A percentile compares a stretch with the other conserved stretches of the same genome.
Conservation (phyloP, 257 asterid genomes). For the Linaria vulgaris region DNA sequence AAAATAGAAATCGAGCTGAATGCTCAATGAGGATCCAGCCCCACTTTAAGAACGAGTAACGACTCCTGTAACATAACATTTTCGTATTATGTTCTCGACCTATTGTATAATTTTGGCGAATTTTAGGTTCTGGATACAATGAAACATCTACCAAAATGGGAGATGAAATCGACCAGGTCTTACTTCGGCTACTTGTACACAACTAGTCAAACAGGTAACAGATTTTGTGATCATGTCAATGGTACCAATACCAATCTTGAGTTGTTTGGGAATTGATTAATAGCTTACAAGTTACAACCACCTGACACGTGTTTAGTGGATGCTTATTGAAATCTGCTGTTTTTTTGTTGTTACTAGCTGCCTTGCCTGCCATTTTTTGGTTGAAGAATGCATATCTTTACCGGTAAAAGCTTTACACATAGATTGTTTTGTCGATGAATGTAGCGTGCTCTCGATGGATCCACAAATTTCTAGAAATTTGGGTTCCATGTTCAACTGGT, state of each 20-base stretch:
- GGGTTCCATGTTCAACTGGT: too few species aligned
- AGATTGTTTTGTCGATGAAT: too few species aligned
- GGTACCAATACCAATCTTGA: not conserved
- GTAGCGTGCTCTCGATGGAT: too few species aligned
- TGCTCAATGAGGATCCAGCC: not conserved
- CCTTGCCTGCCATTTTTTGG: too few species aligned
- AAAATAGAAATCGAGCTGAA: not conserved
- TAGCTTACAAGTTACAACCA: not conserved
- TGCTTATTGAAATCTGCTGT: not conserved
- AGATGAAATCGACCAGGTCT: conserved; percentile 18
- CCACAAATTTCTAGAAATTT: too few species aligned
- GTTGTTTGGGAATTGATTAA: conserved; percentile 10
- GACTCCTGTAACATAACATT: conserved; percentile 8
- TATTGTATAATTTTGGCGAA: conserved; percentile 1
- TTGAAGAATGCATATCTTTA: too few species aligned
- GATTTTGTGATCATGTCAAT: conserved; percentile 2
- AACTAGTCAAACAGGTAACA: not conserved
- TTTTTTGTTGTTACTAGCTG: not conserved
- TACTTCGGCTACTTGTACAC: conserved; percentile 1
- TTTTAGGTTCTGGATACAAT: not conserved
- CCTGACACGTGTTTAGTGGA: not conserved
- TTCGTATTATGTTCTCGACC: not conserved
- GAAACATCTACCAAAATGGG: not conserved
- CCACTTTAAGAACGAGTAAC: not conserved
- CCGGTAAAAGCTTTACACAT: too few species aligned